Base-by-base conservation (phyloP, 2,329 filamentous ascomycete genomes). In the Periconia macrospinosa region DNA sequence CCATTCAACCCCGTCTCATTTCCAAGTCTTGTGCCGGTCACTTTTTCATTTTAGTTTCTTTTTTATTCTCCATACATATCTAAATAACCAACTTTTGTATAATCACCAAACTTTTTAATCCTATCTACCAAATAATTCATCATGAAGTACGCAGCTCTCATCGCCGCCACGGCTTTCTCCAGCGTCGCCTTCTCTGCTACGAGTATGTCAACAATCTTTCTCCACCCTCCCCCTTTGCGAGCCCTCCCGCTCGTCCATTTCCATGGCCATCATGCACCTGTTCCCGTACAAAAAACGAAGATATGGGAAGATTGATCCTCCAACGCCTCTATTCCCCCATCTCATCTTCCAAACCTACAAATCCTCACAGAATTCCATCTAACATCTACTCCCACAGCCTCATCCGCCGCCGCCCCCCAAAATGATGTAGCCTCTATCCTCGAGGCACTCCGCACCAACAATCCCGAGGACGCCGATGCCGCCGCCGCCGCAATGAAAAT, bases 21-120 rank as follows among this genome's bases (percentile, higher is more conserved):
- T 62, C 52, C 60, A 59, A 59, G 57, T 53, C 50, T 44, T 58
- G 66, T 70, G 68, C 67, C 58, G 68, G 66, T 56, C 68, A 69
- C 66, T 58, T 58, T 57, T 27, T 59, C 43, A 19, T 49, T 41
- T 49, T 55, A 47, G 46, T n/a, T n/a, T n/a, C n/a, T n/a, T n/a
- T n/a, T n/a, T n/a, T n/a, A n/a, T n/a, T 2, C n/a, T 19, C 17
- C 45, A 47, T 19, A 41, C 41, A 54, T 33, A 35, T 46, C 30
- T 14, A 55, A 50, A 48, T 41, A 37, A n/a, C 20, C n/a, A 35
- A 47, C 43, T 30, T 47, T 13, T 42, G 42, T 52, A 20, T 30
- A 20, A 33, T 17, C 30, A 23, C 47, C 23, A 1, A 41, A 15
- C 30, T 23, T 54, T 37, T 13, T 37, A 37, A 14, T 37, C 33